Evolutionary conservation across 2,329 filamentous ascomycete genomes (phyloP).

Genomic region (Domatiomyces globalis): DNA sequence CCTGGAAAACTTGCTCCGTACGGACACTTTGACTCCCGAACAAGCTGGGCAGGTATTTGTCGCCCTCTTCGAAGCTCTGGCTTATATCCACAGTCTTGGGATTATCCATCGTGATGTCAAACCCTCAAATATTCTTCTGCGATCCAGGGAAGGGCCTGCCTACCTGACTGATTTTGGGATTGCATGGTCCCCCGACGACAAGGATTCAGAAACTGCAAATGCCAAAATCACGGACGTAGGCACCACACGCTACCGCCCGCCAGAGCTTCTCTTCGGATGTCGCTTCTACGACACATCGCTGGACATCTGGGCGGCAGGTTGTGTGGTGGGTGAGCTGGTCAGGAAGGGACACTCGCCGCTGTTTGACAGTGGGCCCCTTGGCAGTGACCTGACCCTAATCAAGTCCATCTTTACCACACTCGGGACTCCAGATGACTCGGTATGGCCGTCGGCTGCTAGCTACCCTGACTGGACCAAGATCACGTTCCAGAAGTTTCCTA

Average conservation of each 20-base stretch:
- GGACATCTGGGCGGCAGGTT: conserved; percentile 82
- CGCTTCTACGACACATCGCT: conserved; percentile 55
- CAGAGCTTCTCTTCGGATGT: conserved; percentile 79
- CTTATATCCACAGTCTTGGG: conserved; percentile 54
- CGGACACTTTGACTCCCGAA: conserved; percentile 19
- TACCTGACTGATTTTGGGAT: conserved; percentile 87
- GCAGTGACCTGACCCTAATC: conserved; percentile 81
- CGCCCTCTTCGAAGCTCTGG: conserved; percentile 57
- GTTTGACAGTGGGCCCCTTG: conserved; percentile 79
- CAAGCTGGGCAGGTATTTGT: conserved; percentile 40
- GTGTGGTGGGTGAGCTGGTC: conserved; percentile 65
- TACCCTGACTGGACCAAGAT: conserved; percentile 82
- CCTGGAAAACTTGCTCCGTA: conserved; percentile 50
- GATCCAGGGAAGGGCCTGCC: conserved; percentile 53
- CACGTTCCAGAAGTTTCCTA: conserved; percentile 61
- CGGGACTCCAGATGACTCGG: conserved; percentile 65
- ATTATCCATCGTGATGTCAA: conserved; percentile 94
- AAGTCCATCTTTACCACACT: conserved; percentile 84
- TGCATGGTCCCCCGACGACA: conserved; percentile 55
- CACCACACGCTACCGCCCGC: conserved; percentile 78
- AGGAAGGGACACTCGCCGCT: conserved; percentile 44
- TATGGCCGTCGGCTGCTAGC: conserved; percentile 51
- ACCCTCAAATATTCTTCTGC: conserved; percentile 71
- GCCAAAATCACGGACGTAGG: conserved; percentile 84
- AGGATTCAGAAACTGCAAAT: conserved; percentile 46